Conservation (phyloP, 129 eudicot genomes). For the Flaveria trinervia region DNA sequence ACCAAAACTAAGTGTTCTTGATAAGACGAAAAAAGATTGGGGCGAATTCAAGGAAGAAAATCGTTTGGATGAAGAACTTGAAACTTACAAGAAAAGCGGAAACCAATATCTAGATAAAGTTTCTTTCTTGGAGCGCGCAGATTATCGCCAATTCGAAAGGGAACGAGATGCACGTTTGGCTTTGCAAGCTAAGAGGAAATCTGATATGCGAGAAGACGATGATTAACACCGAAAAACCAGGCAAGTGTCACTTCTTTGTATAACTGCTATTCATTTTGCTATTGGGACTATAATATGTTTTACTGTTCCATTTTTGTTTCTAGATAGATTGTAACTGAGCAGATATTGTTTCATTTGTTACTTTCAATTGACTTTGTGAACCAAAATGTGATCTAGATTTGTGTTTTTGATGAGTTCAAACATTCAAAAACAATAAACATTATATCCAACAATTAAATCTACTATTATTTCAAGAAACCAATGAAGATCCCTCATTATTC, state of each 20-base stretch:
- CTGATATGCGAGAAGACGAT: slow-evolving; percentile 62
- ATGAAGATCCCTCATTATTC: neutral
- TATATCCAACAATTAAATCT: neutral
- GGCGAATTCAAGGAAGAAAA: slow-evolving; percentile 93
- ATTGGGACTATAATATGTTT: slow-evolving; percentile 7
- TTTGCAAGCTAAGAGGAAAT: slow-evolving; percentile 76
- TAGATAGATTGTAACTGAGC: slow-evolving; percentile 9
- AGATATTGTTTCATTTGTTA: slow-evolving; percentile 23
- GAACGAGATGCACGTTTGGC: slow-evolving; percentile 94
- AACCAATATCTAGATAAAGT: slow-evolving; percentile 80
- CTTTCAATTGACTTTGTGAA: neutral
- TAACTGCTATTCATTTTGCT: slow-evolving; percentile 12
- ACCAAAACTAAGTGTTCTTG: slow-evolving; percentile 86
- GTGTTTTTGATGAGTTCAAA: neutral
- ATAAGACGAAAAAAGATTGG: slow-evolving; percentile 98
- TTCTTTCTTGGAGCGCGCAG: slow-evolving; percentile 84
- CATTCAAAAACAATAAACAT: too few species aligned
- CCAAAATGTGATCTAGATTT: neutral
- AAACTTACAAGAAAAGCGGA: slow-evolving; percentile 93
- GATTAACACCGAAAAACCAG: slow-evolving; percentile 9
- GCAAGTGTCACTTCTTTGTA: neutral
- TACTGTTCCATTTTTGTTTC: slow-evolving; percentile 22
- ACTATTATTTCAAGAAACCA: neutral
- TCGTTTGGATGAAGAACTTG: slow-evolving; percentile 88
- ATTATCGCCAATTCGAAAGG: slow-evolving; percentile 84